Evolutionary conservation across 108 stramenopile species (phyloP).

Genomic region (Pseudonitzschia pungens): DNA sequence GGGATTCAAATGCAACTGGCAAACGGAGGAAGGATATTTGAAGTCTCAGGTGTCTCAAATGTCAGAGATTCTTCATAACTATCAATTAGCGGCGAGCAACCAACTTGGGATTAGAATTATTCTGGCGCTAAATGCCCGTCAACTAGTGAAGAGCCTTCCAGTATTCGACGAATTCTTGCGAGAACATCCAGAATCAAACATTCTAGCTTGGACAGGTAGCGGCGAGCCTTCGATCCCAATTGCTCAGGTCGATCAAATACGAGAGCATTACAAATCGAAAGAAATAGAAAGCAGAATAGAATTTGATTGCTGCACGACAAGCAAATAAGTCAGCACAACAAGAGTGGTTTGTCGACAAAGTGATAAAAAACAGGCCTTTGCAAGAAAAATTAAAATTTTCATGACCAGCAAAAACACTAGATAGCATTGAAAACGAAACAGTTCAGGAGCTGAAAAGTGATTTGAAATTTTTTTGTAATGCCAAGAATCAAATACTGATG

Average conservation of each 20-base stretch:
- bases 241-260: neutral
- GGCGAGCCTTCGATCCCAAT: constrained; percentile 49
- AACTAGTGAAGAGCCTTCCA: constrained; percentile 27
- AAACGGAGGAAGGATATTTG: constrained; percentile 20
- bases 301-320: constrained; percentile 10
- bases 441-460: too few species aligned
- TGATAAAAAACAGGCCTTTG: too few species aligned
- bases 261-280: constrained; percentile 5
- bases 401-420: too few species aligned
- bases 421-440: too few species aligned
- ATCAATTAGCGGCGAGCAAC: constrained; percentile 11
- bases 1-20: constrained; percentile 39
- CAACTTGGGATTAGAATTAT: constrained; percentile 17
- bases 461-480: too few species aligned
- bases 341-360: too few species aligned
- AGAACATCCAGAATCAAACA: constrained; percentile 28
- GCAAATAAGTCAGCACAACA: neutral
- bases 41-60: constrained; percentile 28
- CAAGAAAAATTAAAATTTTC: too few species aligned
- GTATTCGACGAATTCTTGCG: constrained; percentile 37
- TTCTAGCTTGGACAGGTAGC: constrained; percentile 57
- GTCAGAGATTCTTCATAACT: constrained; percentile 24
- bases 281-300: constrained; percentile 8
- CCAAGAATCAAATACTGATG: too few species aligned
- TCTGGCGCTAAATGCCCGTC: constrained; percentile 55